phyloP scores from a whole-genome alignment of 306 rosid genomes.

The Lathyrus tuberosus region DNA sequence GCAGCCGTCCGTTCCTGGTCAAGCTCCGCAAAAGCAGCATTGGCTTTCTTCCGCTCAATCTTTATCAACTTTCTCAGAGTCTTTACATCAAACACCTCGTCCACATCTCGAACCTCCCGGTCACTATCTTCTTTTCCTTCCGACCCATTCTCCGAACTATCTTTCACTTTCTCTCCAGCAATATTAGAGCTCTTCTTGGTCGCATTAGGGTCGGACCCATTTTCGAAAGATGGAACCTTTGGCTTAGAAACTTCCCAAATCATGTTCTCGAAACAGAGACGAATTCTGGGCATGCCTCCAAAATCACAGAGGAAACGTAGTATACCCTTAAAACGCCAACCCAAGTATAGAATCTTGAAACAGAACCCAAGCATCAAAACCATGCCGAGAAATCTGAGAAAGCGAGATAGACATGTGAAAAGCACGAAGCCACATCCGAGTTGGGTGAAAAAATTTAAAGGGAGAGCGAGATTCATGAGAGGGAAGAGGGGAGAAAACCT shows the following conservation, averaged over 20 bases:
- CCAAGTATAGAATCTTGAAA: conserved; percentile 43
- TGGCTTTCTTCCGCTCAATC: conserved; percentile 49
- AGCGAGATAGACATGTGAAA: conserved; percentile 39
- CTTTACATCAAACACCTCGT: conserved; percentile 48
- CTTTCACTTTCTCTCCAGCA: conserved; percentile 9
- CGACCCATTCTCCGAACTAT: conserved; percentile 14
- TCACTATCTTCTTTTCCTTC: conserved; percentile 5
- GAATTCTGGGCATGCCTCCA: conserved; percentile 40
- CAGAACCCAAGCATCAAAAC: conserved; percentile 42
- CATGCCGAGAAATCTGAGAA: conserved; percentile 48
- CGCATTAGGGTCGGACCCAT: conserved; percentile 16
- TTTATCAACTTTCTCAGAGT: conserved; percentile 54
- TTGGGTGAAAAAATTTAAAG: conserved; percentile 45
- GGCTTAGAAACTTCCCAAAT: conserved; percentile 11
- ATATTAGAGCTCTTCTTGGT: neutral
- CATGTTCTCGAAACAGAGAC: conserved; percentile 38
- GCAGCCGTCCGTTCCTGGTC: conserved; percentile 72
- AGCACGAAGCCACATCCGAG: conserved; percentile 55
- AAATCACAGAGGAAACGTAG: conserved; percentile 43
- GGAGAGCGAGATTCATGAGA: conserved; percentile 50
- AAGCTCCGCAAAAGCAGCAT: conserved; percentile 57
- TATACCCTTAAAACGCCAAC: conserved; percentile 35
- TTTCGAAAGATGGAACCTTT: conserved; percentile 32
- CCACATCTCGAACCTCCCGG: conserved; percentile 30
- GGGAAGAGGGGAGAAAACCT: conserved; percentile 39